A percentile compares a stretch with the other conserved stretches of the same genome.
Evolutionary conservation across 495 filamentous ascomycete genomes (phyloP).

Genomic region (Hyphodiscus hymeniophilus): DNA sequence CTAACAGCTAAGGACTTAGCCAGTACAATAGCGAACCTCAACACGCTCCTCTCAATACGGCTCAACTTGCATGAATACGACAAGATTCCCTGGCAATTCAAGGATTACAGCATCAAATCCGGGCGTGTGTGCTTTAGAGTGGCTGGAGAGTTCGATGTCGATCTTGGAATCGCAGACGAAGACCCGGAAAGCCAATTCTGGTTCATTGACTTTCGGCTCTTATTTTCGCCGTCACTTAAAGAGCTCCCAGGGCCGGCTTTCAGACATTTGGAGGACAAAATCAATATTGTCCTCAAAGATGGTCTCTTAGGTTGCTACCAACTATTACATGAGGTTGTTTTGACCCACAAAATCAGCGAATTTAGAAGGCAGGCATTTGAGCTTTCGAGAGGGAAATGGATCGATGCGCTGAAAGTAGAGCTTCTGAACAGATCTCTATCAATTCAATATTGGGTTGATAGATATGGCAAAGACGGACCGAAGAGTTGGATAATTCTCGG

Average conservation of each 20-base stretch:
- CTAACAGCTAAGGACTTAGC: constrained; percentile 57
- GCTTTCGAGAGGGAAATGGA: constrained; percentile 62
- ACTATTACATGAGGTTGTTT: constrained; percentile 71
- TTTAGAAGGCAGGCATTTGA: constrained; percentile 67
- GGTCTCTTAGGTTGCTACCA: constrained; percentile 74
- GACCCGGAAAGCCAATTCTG: constrained; percentile 73
- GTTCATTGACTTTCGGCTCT: constrained; percentile 85
- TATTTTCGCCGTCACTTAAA: constrained; percentile 60
- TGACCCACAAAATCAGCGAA: constrained; percentile 81
- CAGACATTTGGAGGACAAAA: constrained; percentile 52
- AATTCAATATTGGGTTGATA: constrained; percentile 81
- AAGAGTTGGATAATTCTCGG: constrained; percentile 93
- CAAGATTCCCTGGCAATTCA: constrained; percentile 60
- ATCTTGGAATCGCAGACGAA: constrained; percentile 79
- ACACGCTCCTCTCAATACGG: constrained; percentile 72
- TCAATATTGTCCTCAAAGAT: constrained; percentile 58
- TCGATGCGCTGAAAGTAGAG: constrained; percentile 64
- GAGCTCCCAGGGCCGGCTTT: constrained; percentile 42
- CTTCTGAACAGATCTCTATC: constrained; percentile 68
- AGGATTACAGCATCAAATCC: constrained; percentile 62
- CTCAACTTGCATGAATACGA: constrained; percentile 76
- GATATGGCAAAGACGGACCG: constrained; percentile 39
- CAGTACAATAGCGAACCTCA: constrained; percentile 66
- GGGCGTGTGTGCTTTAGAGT: constrained; percentile 84
- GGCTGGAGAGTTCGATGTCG: constrained; percentile 80